phyloP scores from a whole-genome alignment of 2,329 filamentous ascomycete species.

The Helotiales sp. region DNA sequence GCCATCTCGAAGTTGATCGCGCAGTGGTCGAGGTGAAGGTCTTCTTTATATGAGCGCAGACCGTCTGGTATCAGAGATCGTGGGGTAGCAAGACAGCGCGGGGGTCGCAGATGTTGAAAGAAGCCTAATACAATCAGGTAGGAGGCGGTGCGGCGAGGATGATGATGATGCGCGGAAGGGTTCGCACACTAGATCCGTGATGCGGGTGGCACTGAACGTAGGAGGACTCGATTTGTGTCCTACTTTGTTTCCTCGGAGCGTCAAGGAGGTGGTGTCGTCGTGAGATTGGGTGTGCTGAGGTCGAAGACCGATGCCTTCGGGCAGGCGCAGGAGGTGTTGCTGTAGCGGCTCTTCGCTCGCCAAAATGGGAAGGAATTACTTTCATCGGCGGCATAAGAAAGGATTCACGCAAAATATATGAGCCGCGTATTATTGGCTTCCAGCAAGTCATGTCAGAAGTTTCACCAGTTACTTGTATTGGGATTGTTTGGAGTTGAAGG shows the following conservation, averaged over 20 bases:
- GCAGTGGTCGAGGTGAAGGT: conserved; percentile 11
- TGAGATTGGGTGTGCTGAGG: neutral
- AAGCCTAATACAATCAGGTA: conserved; percentile 19
- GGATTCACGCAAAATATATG: neutral
- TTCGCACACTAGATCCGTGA: neutral
- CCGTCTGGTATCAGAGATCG: conserved; percentile 3
- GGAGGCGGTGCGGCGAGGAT: conserved; percentile 16
- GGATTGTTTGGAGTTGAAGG: neutral
- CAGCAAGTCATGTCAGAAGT: neutral
- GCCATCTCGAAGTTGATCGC: conserved; percentile 67
- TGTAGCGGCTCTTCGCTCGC: conserved; percentile 25
- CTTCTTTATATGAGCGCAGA: conserved; percentile 16
- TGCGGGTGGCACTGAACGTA: neutral
- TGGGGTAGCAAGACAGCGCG: conserved; percentile 22
- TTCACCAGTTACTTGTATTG: neutral
- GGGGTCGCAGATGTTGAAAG: conserved; percentile 20
- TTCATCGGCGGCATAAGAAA: neutral
- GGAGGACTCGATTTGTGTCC: neutral
- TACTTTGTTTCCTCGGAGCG: neutral
- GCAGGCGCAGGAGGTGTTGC: too few species aligned
- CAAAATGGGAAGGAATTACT: conserved; percentile 22
- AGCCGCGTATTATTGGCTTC: neutral
- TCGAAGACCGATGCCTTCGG: too few species aligned
- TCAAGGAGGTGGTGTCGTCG: neutral
- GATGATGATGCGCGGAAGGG: conserved; percentile 16